phyloP scores from a whole-genome alignment of 345 rosid species.

The Bruguiera sexangula region DNA sequence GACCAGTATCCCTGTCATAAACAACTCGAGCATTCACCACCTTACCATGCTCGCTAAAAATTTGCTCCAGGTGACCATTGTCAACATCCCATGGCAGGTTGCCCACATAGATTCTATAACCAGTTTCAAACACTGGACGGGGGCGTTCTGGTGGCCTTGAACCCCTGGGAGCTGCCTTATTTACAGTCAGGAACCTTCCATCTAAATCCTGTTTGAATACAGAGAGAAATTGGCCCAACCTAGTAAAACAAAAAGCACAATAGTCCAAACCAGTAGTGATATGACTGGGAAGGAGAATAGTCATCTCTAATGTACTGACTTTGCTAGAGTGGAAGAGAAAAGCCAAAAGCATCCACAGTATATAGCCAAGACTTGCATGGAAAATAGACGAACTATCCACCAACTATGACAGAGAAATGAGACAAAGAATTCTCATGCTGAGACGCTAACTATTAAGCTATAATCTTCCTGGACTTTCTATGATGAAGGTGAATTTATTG shows the following conservation, averaged over 20 bases:
- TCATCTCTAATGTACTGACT: neutral
- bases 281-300: neutral
- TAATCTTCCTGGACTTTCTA: too few species aligned
- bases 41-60: slow-evolving; percentile 87
- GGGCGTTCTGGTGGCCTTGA: slow-evolving; percentile 56
- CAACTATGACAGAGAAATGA: too few species aligned
- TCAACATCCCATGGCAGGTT: slow-evolving; percentile 89
- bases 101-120: slow-evolving; percentile 67
- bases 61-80: slow-evolving; percentile 64
- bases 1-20: slow-evolving; percentile 81
- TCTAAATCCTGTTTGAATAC: slow-evolving; percentile 50
- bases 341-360: too few species aligned
- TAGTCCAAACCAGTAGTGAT: neutral
- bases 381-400: too few species aligned
- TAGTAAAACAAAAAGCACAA: neutral
- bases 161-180: slow-evolving; percentile 88
- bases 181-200: slow-evolving; percentile 77
- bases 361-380: too few species aligned
- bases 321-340: neutral
- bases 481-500: too few species aligned
- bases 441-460: too few species aligned
- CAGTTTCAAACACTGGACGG: slow-evolving; percentile 50
- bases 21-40: slow-evolving; percentile 77
- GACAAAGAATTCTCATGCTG: too few species aligned
- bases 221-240: neutral